Base-by-base conservation (phyloP, 2,329 filamentous ascomycete species). In the Aphanocladium album region DNA sequence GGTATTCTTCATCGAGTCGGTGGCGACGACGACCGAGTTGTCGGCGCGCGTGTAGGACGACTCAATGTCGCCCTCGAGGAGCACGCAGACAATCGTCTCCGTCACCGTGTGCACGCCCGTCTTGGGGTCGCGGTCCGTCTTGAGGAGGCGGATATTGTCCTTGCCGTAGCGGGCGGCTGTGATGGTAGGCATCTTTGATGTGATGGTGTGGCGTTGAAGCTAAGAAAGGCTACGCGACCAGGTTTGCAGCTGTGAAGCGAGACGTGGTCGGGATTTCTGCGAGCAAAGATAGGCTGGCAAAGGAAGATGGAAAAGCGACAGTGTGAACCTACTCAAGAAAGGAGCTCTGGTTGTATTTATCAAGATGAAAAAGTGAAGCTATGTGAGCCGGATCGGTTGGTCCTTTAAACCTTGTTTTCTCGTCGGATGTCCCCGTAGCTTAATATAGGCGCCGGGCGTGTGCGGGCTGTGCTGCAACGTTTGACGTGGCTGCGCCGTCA, bases 71-170 rank as follows among this genome's bases (percentile, higher is more conserved):
- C 95, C 95, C 79, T 98, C 92, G 33, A 99, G 85, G 56, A 98
- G 83, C 64, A 92, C 91, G 78, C 90, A 90, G 68, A 99, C 90
- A 45, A 92, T 97, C 89, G 96, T 96, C 77, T 99, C 95, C 46
- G 89, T 89, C 67, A 98, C 90, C 8, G 88, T 89, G 76, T 99
- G 93, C 23, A 86, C 80, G 60, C 89, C 89, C 19, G 89, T 89
- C 69, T 86, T 80, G 72, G 86, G 80, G 74, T 98, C 87, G 69
- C 86, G 87, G 71, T 96, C 83, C 70, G 97, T 92, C 78, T 99
- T 99, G 86, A 89, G 96, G 70, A 99, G 86, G 71, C 95, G 93
- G 83, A 99, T 89, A 80, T 99, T 98, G 85, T 98, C 95, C 86
- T 99, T 93, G 79, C 90, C 90, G 74, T 93, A 93, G 72, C 88